Evolutionary conservation across 371 early-diverging fungal genomes (phyloP).

Genomic region (Mucor saturninus): DNA sequence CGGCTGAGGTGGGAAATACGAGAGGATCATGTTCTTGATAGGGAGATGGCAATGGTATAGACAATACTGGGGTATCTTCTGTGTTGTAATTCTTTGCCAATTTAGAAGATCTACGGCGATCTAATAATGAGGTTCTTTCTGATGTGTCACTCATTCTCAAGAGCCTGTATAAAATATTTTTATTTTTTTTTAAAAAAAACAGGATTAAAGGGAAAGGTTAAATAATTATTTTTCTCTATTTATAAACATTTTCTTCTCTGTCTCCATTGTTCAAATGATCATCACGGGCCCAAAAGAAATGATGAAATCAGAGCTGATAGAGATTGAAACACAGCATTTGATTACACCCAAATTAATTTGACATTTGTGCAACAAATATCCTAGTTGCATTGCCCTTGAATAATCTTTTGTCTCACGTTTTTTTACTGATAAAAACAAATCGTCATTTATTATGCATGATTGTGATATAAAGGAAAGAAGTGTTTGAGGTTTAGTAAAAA

Average conservation of each 20-base stretch:
- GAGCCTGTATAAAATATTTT: no score
- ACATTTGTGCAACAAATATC: neutral
- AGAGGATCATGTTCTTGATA: constrained; percentile 24
- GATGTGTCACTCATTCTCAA: neutral
- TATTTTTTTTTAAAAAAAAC: neutral
- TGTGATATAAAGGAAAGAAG: no score
- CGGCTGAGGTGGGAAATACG: constrained; percentile 3
- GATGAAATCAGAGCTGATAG: neutral
- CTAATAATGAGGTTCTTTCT: constrained; percentile 36
- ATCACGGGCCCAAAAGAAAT: constrained; percentile 1
- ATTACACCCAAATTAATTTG: neutral
- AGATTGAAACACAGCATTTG: neutral
- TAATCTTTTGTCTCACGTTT: no score
- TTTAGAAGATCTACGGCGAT: constrained; percentile 27
- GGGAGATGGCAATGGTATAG: constrained; percentile 18
- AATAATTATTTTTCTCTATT: neutral
- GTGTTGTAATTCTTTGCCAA: constrained; percentile 22
- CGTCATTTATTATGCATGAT: no score
- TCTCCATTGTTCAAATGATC: neutral
- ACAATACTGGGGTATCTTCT: neutral
- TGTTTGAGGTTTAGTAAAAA: no score
- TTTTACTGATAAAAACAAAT: no score
- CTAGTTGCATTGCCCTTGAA: no score
- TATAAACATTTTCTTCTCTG: neutral
- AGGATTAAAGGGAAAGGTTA: neutral